phyloP scores from a whole-genome alignment of 305 asterid species.

The Fraxinus xanthoxyloides region DNA sequence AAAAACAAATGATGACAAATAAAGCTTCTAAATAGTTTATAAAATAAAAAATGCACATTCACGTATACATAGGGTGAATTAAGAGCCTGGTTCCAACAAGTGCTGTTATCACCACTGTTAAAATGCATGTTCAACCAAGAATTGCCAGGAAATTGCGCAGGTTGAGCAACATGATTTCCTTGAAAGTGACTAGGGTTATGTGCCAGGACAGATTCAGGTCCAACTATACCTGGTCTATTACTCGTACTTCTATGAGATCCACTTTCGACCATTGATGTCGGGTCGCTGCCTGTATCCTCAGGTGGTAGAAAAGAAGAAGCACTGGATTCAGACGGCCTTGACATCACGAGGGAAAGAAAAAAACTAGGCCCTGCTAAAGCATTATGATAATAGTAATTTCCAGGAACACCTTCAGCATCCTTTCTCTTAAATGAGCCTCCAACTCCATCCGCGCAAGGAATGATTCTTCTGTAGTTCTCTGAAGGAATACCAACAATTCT shows the following conservation, averaged over 20 bases:
- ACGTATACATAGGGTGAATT: conserved; percentile 40
- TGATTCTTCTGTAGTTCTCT: conserved; percentile 44
- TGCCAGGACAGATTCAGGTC: conserved; percentile 37
- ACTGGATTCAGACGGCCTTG: conserved; percentile 42
- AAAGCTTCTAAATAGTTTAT: not conserved
- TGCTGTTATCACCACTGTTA: conserved; percentile 31
- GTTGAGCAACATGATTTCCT: conserved; percentile 9
- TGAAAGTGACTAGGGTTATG: conserved; percentile 14
- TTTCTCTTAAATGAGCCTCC: conserved; percentile 58
- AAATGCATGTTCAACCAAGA: conserved; percentile 43
- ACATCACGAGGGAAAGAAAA: conserved; percentile 37
- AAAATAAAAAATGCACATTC: conserved; percentile 25
- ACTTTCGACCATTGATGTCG: conserved; percentile 34
- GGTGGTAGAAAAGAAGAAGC: conserved; percentile 38
- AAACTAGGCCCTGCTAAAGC: conserved; percentile 62
- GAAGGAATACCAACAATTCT: conserved; percentile 48
- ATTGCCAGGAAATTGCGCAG: not conserved
- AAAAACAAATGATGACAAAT: not conserved
- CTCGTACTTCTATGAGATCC: conserved; percentile 43
- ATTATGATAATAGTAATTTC: conserved; percentile 42
- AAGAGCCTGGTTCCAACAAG: conserved; percentile 57
- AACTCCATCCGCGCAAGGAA: conserved; percentile 39
- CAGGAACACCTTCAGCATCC: conserved; percentile 53
- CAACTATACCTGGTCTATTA: conserved; percentile 13
- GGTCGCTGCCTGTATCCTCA: conserved; percentile 45